Conservation (phyloP, 2,329 filamentous ascomycete species). For the Chlorencoelia australis region DNA sequence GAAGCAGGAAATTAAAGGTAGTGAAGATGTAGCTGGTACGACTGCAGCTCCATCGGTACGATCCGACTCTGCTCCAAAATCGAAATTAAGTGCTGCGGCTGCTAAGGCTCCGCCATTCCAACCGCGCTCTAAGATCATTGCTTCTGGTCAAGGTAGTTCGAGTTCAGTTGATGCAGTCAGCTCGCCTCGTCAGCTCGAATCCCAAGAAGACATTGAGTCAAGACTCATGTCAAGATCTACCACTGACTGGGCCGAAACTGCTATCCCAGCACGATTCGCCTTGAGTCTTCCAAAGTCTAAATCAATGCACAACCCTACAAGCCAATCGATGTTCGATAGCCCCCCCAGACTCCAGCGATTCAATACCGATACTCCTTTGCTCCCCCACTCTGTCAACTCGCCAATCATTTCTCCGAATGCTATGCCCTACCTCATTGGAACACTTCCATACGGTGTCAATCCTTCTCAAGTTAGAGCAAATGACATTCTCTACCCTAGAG, state of each 20-base stretch:
- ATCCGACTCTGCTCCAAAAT: constrained; percentile 12
- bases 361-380: too few relatives aligned
- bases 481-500: constrained; percentile 45
- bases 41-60: too few relatives aligned
- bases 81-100: constrained; percentile 24
- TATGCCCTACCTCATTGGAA: constrained; percentile 46
- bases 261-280: constrained; percentile 5
- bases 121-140: too few relatives aligned
- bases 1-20: too few relatives aligned
- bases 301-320: constrained; percentile 36
- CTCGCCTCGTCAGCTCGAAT: too few relatives aligned
- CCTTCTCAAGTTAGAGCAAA: constrained; percentile 32
- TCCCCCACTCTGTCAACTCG: not conserved
- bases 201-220: constrained; percentile 14
- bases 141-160: not conserved
- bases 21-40: too few relatives aligned
- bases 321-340: constrained; percentile 48
- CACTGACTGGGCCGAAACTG: constrained; percentile 15
- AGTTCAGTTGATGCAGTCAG: not conserved
- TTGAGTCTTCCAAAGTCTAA: constrained; percentile 8
- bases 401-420: constrained; percentile 2
- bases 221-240: constrained; percentile 15
- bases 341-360: constrained; percentile 48
- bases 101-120: constrained; percentile 28
- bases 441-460: constrained; percentile 35